Conservation (phyloP, 345 rosid genomes). For the Murraya koenigii region DNA sequence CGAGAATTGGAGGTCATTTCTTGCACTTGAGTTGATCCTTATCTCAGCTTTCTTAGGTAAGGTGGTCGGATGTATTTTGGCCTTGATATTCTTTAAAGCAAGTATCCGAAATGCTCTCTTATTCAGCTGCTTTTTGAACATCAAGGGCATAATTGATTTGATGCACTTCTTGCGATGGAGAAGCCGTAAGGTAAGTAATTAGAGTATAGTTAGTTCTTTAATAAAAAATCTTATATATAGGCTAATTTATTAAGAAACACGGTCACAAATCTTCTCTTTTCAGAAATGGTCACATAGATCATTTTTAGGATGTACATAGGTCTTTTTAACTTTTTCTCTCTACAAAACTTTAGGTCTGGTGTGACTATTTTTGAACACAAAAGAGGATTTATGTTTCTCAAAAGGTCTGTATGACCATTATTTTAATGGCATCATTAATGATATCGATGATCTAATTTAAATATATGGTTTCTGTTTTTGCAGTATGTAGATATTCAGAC, state of each 20-base stretch:
- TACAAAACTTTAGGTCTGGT: too few species aligned
- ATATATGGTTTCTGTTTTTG: neutral
- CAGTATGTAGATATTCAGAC: slow-evolving; percentile 22
- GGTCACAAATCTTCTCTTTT: too few species aligned
- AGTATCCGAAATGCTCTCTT: slow-evolving; percentile 18
- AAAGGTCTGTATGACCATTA: too few species aligned
- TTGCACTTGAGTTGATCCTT: neutral
- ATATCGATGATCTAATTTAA: too few species aligned
- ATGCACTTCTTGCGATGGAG: neutral
- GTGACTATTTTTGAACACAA: too few species aligned
- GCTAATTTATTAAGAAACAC: too few species aligned
- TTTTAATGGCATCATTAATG: too few species aligned
- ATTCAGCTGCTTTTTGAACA: slow-evolving; percentile 24
- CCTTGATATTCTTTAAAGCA: neutral
- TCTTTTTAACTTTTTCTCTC: too few species aligned
- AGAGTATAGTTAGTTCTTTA: neutral
- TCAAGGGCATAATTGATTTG: slow-evolving; percentile 24
- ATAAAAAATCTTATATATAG: too few species aligned
- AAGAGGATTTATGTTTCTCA: too few species aligned
- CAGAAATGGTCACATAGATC: too few species aligned
- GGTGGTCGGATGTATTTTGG: slow-evolving; percentile 7
- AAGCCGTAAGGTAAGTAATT: neutral
- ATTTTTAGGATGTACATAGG: too few species aligned
- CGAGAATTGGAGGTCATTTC: neutral
- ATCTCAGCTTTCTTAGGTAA: slow-evolving; percentile 1